Evolutionary conservation across 2,329 filamentous ascomycete species (phyloP), one percentile per base, ranked within the genome.

Genomic region (Pyrenochaeta sp.): DNA sequence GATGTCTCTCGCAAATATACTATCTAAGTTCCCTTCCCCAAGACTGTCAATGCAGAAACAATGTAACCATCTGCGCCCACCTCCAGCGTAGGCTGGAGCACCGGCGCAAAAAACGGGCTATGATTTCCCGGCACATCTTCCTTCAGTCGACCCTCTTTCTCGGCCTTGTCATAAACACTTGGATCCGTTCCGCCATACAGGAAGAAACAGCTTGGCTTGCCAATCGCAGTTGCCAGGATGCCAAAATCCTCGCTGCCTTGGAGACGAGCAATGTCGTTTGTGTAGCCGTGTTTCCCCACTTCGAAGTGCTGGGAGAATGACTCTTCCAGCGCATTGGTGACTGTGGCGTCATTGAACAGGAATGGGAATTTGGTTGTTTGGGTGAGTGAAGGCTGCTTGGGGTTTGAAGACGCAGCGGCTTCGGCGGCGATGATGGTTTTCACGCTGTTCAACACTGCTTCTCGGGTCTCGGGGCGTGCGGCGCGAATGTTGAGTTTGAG

Each of bases 231-330:
- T 0, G 79, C 86, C 40, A 89, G 64, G 21, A 82, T 81, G 0
- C 80, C 77, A 56, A 88, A 87, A 56, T 89, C 86, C 60, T 89
- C 87, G 37, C 79, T 83, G 0, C 78, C 82, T 2, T 75, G 71
- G 0, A 82, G 60, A 0, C 76, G 73, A n/a, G 77, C 67, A 14
- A 77, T 75, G 11, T 81, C 68, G 0, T 73, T 56, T 10, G 78
- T 69, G 32, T 79, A 79, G 1, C 55, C 65, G 2, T 69, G 51
- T 4, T 52, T 49, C 1, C 51, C 54, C 2, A 51, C 45, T 7
- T 61, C 61, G 56, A 87, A 86, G 51, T 83, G 80, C 1, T 68
- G 56, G 0, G 60, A 54, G 57, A 86, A 87, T 0, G 74, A 69
- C 2, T 69, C 64, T 15, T 79, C 77, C 0, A 87, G 68, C 9